Percentiles rank a stretch among this genome's conserved stretches.
Evolutionary conservation across 1,284 basidiomycete genomes (phyloP).

Genomic region (Rhodotorula mucilaginosa): DNA sequence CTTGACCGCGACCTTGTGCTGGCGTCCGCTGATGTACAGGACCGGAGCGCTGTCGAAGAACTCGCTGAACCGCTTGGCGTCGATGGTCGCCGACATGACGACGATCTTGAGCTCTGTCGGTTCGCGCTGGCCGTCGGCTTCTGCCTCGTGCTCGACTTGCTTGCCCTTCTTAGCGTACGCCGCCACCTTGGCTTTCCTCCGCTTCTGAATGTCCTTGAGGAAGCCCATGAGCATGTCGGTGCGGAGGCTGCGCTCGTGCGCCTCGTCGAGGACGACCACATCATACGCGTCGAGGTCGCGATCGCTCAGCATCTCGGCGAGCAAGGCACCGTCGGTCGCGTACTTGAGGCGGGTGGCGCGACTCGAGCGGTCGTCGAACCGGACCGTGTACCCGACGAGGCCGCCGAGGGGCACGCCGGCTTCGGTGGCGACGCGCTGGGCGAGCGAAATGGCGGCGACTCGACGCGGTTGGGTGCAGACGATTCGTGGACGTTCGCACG

Average conservation of each 20-base stretch:
- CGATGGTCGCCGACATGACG: slow-evolving; percentile 95
- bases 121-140: slow-evolving; percentile 45
- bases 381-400: slow-evolving; percentile 87
- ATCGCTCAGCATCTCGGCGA: slow-evolving; percentile 81
- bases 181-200: slow-evolving; percentile 47
- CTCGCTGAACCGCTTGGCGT: slow-evolving; percentile 85
- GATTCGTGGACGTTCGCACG: slow-evolving; percentile 62
- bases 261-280: slow-evolving; percentile 91
- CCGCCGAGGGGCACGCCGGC: slow-evolving; percentile 67
- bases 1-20: slow-evolving; percentile 69
- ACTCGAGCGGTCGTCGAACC: slow-evolving; percentile 79
- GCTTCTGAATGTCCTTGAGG: slow-evolving; percentile 60
- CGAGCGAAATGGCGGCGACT: slow-evolving; percentile 90
- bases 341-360: slow-evolving; percentile 80
- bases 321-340: slow-evolving; percentile 94
- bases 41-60: slow-evolving; percentile 87
- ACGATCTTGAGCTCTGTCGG: slow-evolving; percentile 73
- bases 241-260: slow-evolving; percentile 90
- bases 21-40: slow-evolving; percentile 85
- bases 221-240: slow-evolving; percentile 93
- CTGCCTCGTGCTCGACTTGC: slow-evolving; percentile 63
- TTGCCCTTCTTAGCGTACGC: slow-evolving; percentile 48
- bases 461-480: slow-evolving; percentile 89
- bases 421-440: slow-evolving; percentile 82
- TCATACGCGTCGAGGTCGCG: slow-evolving; percentile 77